Conservation (phyloP, 805 yeast species). For the Candida pini region DNA sequence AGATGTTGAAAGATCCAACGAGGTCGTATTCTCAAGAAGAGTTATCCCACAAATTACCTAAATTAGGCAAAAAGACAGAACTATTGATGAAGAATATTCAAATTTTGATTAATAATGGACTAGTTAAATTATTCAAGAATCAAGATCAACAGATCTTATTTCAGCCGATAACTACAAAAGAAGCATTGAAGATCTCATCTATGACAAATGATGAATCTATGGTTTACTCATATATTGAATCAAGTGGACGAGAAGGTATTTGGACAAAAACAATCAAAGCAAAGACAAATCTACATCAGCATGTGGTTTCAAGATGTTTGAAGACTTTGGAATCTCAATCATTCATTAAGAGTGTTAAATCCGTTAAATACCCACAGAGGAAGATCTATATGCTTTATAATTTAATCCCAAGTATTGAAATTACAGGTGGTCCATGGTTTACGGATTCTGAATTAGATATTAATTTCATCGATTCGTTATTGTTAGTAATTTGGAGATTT, state of each 20-base stretch:
- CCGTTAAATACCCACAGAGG: slow-evolving; percentile 86
- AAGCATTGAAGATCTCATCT: slow-evolving; percentile 68
- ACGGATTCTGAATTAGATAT: slow-evolving; percentile 92
- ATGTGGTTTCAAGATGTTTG: slow-evolving; percentile 78
- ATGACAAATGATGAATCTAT: slow-evolving; percentile 88
- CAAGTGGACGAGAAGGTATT: slow-evolving; percentile 90
- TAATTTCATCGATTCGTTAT: slow-evolving; percentile 80
- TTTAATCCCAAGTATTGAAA: slow-evolving; percentile 89
- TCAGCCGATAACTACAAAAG: slow-evolving; percentile 65
- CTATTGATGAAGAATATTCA: slow-evolving; percentile 40
- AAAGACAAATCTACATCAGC: slow-evolving; percentile 84
- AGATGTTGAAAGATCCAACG: slow-evolving; percentile 51
- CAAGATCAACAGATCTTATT: slow-evolving; percentile 60
- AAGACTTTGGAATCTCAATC: slow-evolving; percentile 76
- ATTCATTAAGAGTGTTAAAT: slow-evolving; percentile 81
- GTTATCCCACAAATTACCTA: slow-evolving; percentile 39
- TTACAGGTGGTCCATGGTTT: slow-evolving; percentile 99
- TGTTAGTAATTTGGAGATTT: slow-evolving; percentile 84
- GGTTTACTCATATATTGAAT: slow-evolving; percentile 87
- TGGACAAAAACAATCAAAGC: slow-evolving; percentile 93
- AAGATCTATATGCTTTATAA: slow-evolving; percentile 94
- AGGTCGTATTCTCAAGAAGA: slow-evolving; percentile 65
- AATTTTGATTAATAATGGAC: slow-evolving; percentile 39
- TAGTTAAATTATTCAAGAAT: slow-evolving; percentile 63
- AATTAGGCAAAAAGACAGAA: slow-evolving; percentile 36